Base-by-base conservation (phyloP, 345 rosid species). In the Moricandia moricandioides region DNA sequence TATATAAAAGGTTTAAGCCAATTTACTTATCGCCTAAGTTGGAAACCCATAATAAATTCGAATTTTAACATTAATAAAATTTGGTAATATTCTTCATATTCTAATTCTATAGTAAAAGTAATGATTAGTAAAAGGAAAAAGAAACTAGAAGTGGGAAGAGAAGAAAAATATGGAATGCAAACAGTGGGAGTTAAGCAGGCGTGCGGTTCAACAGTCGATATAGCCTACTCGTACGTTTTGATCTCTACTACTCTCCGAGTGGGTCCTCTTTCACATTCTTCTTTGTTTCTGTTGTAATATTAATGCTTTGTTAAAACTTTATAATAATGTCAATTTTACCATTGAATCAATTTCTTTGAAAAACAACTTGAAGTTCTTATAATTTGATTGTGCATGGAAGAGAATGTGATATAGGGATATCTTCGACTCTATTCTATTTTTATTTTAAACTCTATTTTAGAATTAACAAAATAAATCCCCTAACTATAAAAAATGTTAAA, bases 171-270 rank as follows among this genome's bases (percentile, higher is more conserved):
- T 27, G 70, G 33, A 31, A 33, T 67, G 45, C n/a, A 54, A 34
- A 66, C 29, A 66, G 70, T 26, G 51, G 30, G 33, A 24, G 63
- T 29, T 29, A 29, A 29, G 31, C 35, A 74, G 71, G 71, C 78
- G 71, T 74, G 78, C 78, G 65, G 35, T 65, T 65, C 35, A 74
- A 74, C 59, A 74, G 71, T 74, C 33, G 58, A 56, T 29, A 37
- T 17, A 62, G 30, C 35, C 62, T n/a, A 34, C 70, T 26, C 58
- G 57, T 56, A 57, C 66, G 59, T 65, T 30, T 65, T 18, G 9
- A 45, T 35, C 31, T 35, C 34, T 16, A 34, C 70, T 37, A 16
- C 34, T 52, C 55, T 63, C 62, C 1, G 17, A 16, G 30, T 59
- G 74, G 74, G 66, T 57, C 27, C 43, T 8, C 2, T 59, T 70